Conservation (phyloP, 495 filamentous ascomycete genomes). For the Podospora sp. region DNA sequence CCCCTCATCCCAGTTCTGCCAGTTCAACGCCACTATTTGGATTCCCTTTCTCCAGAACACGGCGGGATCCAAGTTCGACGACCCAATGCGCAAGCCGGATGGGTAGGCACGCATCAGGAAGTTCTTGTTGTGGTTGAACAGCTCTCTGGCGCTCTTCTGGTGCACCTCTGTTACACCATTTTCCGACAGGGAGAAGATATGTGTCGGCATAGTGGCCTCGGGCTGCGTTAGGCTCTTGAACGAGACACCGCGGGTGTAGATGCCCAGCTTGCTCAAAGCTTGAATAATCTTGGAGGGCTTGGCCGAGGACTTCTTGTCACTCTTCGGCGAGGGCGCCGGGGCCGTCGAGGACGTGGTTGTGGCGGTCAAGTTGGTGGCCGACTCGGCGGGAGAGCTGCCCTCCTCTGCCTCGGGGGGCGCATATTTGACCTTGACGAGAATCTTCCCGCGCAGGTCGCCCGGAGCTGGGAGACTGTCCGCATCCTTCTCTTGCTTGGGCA, state of each 20-base stretch:
- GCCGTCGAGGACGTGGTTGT: not conserved
- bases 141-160: conserved; percentile 55
- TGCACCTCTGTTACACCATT: conserved; percentile 72
- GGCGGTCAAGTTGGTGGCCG: conserved; percentile 29
- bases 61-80: conserved; percentile 82
- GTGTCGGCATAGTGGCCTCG: conserved; percentile 70
- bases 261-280: conserved; percentile 69
- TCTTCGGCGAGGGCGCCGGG: not conserved
- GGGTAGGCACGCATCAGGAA: conserved; percentile 91
- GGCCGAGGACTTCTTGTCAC: conserved; percentile 23
- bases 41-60: conserved; percentile 87
- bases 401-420: conserved; percentile 49
- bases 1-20: conserved; percentile 86
- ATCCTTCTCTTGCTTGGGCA: conserved; percentile 59
- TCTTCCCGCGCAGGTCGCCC: conserved; percentile 68
- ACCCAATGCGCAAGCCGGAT: conserved; percentile 75
- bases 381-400: conserved; percentile 12
- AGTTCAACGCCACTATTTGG: conserved; percentile 92
- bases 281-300: conserved; percentile 72
- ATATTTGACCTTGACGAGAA: conserved; percentile 89
- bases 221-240: conserved; percentile 69
- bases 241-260: conserved; percentile 80
- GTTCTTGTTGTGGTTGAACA: conserved; percentile 81
- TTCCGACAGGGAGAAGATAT: conserved; percentile 88
- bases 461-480: conserved; percentile 62